Conservation (phyloP, 2,329 filamentous ascomycete genomes). For the Trichoderma cornu-damae region DNA sequence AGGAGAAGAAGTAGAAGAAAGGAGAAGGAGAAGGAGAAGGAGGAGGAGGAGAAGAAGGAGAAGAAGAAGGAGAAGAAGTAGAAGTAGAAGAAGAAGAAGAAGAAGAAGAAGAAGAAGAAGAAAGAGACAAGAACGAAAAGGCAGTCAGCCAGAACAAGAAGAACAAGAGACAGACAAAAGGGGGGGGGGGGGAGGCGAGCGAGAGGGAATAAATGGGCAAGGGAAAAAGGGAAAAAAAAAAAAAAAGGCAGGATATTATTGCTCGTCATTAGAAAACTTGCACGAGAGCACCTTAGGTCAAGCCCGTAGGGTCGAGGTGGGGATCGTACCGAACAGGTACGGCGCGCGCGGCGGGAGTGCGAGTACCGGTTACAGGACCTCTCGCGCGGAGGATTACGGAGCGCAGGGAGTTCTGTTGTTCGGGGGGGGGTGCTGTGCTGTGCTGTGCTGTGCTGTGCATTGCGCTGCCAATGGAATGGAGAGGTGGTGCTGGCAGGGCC, state of each 20-base stretch:
- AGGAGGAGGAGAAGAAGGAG: background rate
- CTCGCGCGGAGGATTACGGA: constrained; percentile 11
- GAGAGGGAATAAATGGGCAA: constrained; percentile 19
- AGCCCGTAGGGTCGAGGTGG: constrained; percentile 16
- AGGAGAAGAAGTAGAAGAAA: background rate
- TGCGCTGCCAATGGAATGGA: background rate
- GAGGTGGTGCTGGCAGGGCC: no score
- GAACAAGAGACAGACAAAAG: constrained; percentile 14
- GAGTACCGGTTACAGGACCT: constrained; percentile 11
- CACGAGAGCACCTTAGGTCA: constrained; percentile 2
- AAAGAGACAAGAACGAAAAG: constrained; percentile 10
- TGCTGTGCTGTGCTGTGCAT: no score
- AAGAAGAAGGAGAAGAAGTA: background rate
- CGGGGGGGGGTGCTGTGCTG: background rate
- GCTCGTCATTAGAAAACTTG: constrained; percentile 15
- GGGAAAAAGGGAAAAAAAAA: no score
- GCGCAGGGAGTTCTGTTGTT: background rate
- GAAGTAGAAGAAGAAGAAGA: constrained; percentile 1
- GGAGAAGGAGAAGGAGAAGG: no score
- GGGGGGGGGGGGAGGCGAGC: constrained; percentile 19
- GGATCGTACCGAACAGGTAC: background rate
- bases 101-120: background rate
- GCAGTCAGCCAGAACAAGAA: background rate
- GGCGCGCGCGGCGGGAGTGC: background rate
- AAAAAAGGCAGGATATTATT: constrained; percentile 19